phyloP scores from a whole-genome alignment of 352 stramenopile genomes.

The Phytophthora chlamydospora region DNA sequence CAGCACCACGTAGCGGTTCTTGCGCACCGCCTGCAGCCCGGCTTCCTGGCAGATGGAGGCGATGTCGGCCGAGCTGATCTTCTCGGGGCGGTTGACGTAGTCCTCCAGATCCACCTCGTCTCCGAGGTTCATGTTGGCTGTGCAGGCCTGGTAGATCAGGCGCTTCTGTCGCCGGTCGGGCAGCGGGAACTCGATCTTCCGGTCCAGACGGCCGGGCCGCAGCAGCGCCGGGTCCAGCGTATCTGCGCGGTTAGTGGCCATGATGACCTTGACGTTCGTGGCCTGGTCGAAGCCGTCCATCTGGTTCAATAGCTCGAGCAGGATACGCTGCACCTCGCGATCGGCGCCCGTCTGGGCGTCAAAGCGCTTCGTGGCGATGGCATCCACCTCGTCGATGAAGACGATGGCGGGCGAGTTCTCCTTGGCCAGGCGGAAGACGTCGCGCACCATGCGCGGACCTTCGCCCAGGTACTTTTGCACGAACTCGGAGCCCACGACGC shows the following conservation, averaged over 20 bases:
- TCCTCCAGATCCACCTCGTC: constrained; percentile 99
- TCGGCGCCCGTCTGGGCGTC: constrained; percentile 98
- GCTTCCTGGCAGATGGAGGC: constrained; percentile 99
- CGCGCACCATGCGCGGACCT: constrained; percentile 99
- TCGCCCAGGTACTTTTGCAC: constrained; percentile 99
- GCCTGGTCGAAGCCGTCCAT: constrained; percentile 99
- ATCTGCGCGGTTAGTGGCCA: constrained; percentile 99
- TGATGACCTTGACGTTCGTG: constrained; percentile 99
- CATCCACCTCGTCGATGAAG: constrained; percentile 99
- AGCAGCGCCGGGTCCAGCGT: constrained; percentile 99
- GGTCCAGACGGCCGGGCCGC: constrained; percentile 97
- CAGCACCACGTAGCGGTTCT: constrained; percentile 99
- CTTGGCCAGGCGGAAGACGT: constrained; percentile 99
- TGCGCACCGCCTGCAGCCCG: constrained; percentile 98
- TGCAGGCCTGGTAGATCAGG: constrained; percentile 99
- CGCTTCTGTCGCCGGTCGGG: constrained; percentile 99
- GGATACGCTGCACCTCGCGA: constrained; percentile 97
- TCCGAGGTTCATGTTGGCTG: constrained; percentile 99
- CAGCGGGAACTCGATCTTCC: constrained; percentile 99
- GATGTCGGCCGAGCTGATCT: constrained; percentile 99
- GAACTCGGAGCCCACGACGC: constrained; percentile 98
- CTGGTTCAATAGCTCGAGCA: constrained; percentile 99
- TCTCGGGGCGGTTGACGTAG: constrained; percentile 99
- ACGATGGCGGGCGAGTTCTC: constrained; percentile 99
- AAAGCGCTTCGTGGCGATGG: constrained; percentile 99